Conservation (phyloP, 129 eudicot species). For the Saposhnikovia divaricata region DNA sequence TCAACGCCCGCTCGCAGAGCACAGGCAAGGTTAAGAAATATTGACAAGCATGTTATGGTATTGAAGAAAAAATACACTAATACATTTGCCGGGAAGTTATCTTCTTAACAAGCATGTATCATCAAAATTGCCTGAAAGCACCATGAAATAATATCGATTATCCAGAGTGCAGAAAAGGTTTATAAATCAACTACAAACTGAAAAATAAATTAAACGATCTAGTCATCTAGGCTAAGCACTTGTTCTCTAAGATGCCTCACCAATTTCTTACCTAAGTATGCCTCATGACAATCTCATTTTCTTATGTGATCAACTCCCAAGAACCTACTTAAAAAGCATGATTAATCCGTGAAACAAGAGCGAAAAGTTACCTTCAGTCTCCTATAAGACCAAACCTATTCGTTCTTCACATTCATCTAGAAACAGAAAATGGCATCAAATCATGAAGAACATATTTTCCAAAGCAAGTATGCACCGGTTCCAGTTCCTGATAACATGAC, state of each 20-base stretch:
- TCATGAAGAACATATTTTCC: constrained; percentile 46
- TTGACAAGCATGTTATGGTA: no score
- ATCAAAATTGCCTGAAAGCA: background rate
- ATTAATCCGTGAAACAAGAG: background rate
- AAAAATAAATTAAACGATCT: no score
- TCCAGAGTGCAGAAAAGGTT: background rate
- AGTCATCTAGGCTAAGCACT: background rate
- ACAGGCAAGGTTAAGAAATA: no score
- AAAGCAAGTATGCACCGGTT: constrained; percentile 54
- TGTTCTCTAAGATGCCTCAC: constrained; percentile 30
- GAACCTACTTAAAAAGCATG: constrained; percentile 33
- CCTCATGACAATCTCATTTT: constrained; percentile 27
- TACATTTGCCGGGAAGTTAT: no score
- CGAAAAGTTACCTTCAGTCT: background rate
- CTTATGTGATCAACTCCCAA: constrained; percentile 4
- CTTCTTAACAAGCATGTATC: no score
- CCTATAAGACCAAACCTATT: constrained; percentile 18
- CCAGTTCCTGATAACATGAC: constrained; percentile 63
- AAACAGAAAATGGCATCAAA: constrained; percentile 26
- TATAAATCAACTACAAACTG: no score
- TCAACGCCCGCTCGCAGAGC: no score
- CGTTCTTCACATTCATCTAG: background rate
- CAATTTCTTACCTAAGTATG: constrained; percentile 37
- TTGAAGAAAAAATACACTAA: no score
- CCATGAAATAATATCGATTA: no score